A percentile compares a stretch with the other conserved stretches of the same genome.
Evolutionary conservation across 2,329 filamentous ascomycete genomes (phyloP).

Genomic region (Xylariomycetidae sp.): DNA sequence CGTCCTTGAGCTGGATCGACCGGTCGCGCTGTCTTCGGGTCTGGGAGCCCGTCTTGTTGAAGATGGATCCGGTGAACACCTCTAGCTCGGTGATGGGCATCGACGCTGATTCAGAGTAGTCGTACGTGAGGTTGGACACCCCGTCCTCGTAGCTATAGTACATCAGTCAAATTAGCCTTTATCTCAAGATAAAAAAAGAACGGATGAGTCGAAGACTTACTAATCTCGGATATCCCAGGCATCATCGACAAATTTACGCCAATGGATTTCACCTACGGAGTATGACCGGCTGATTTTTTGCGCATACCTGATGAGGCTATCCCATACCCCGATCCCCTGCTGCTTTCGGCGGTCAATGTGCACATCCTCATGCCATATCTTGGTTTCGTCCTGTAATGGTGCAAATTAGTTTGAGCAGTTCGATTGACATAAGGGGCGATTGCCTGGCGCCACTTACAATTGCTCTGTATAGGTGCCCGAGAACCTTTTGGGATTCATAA

Average conservation of each 20-base stretch:
- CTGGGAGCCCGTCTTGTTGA: conserved; percentile 41
- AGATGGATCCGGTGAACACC: conserved; percentile 45
- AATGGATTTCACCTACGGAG: background rate
- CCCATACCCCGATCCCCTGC: too few species aligned
- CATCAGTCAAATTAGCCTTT: too few species aligned
- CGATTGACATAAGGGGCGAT: too few species aligned
- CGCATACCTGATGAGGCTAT: too few species aligned
- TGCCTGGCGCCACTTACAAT: too few species aligned
- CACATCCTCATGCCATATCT: conserved; percentile 52
- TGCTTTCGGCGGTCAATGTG: too few species aligned
- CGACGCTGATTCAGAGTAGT: conserved; percentile 20
- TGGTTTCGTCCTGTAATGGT: conserved; percentile 66
- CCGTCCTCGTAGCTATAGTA: background rate
- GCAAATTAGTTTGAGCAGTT: too few species aligned
- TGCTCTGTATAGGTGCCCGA: background rate
- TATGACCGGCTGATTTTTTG: too few species aligned
- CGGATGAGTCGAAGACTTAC: too few species aligned
- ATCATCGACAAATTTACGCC: background rate
- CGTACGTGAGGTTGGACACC: background rate
- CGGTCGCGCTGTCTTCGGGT: conserved; percentile 42
- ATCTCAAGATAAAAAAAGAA: too few species aligned
- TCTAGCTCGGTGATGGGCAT: conserved; percentile 40
- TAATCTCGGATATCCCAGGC: background rate
- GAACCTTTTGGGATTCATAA: background rate
- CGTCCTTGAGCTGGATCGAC: conserved; percentile 44